These are phyloP conservation scores for Blastobotrys muscicola DNA, from an alignment of 805 yeast species.

Conservation along the genomic window DNA sequence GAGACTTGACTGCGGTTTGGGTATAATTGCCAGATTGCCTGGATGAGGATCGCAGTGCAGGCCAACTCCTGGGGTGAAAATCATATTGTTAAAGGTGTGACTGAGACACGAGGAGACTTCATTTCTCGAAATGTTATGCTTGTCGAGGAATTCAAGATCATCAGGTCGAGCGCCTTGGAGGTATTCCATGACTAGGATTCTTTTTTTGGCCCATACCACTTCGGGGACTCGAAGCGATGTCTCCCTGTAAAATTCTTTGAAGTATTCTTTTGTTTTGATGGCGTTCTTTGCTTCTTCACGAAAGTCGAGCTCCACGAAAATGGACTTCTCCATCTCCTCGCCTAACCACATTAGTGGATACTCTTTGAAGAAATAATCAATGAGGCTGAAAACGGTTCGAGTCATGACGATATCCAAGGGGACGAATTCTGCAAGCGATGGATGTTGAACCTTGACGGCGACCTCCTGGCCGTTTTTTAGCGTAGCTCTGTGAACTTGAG, in stretches of 20 bases:
- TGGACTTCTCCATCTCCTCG: conserved; percentile 79
- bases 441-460: conserved; percentile 94
- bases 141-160: conserved; percentile 53
- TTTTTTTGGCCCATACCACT: conserved; percentile 51
- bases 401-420: conserved; percentile 84
- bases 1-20: conserved; percentile 14
- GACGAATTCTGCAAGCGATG: conserved; percentile 73
- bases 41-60: conserved; percentile 98
- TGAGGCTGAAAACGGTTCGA: conserved; percentile 57
- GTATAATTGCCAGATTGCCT: conserved; percentile 82
- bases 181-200: conserved; percentile 83
- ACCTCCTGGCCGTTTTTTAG: conserved; percentile 59
- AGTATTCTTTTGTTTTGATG: conserved; percentile 54
- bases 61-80: conserved; percentile 83
- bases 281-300: conserved; percentile 81
- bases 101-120: conserved; percentile 80
- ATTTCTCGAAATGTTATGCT: conserved; percentile 56
- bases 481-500: conserved; percentile 84
- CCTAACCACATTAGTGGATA: conserved; percentile 94
- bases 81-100: conserved; percentile 90
- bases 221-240: conserved; percentile 80
- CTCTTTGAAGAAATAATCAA: conserved; percentile 80
- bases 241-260: conserved; percentile 39
- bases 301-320: conserved; percentile 86
- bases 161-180: conserved; percentile 78